Conservation (phyloP, 345 rosid genomes). For the Trapa incisa region DNA sequence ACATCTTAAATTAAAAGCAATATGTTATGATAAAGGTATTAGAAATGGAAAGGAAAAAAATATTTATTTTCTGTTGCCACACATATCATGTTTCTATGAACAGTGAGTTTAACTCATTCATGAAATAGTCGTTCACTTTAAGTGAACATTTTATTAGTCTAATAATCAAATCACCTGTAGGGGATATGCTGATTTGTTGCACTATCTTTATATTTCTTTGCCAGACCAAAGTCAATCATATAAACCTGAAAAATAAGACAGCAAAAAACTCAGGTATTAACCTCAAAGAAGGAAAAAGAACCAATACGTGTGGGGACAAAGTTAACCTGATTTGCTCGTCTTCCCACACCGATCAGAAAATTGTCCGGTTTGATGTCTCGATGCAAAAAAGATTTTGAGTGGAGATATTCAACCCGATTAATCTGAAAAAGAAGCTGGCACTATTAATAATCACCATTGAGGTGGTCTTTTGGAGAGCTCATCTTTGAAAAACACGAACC, state of each 20-base stretch:
- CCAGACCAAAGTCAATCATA: conserved; percentile 83
- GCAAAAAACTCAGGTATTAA: background rate
- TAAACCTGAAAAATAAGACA: conserved; percentile 41
- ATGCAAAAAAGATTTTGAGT: conserved; percentile 73
- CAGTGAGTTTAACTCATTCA: background rate
- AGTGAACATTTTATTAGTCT: background rate
- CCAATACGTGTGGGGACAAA: background rate
- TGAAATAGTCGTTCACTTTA: background rate
- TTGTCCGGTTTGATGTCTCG: conserved; percentile 89
- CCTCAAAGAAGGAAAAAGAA: background rate
- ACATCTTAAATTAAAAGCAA: too few relatives aligned
- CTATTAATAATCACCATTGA: background rate
- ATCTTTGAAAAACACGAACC: conserved; percentile 26
- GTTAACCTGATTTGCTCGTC: conserved; percentile 71
- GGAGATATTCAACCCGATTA: conserved; percentile 67
- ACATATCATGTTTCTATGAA: background rate
- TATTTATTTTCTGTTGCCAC: background rate
- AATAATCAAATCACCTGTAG: conserved; percentile 38
- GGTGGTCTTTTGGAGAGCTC: background rate
- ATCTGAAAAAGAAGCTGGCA: conserved; percentile 25
- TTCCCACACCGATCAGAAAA: conserved; percentile 80
- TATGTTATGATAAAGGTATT: too few relatives aligned
- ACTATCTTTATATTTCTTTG: conserved; percentile 73
- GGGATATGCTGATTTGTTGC: conserved; percentile 74
- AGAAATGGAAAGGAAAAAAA: background rate